Base-by-base conservation (phyloP, 306 rosid species). In the Rubus parviflorus region DNA sequence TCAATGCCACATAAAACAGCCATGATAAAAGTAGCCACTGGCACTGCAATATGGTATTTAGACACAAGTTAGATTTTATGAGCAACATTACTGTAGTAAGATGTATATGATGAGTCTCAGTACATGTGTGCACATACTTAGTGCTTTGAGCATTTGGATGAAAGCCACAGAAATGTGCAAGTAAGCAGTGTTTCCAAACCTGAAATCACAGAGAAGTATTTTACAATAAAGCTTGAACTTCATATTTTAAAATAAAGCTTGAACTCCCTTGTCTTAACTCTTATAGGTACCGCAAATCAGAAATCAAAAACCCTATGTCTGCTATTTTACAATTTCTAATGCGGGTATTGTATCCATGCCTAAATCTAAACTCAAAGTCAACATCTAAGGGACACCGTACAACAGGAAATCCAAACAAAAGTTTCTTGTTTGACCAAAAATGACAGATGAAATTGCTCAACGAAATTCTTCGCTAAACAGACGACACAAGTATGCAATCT, bases 121-220 rank as follows among this genome's bases (percentile, higher is more conserved):
- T 16, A 41, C 37, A 23, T 73, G 17, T 40, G 56, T 11, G 23
- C 62, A 82, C 97, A 48, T 90, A 93, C 98, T 93, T 71, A 90
- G 83, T 78, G 98, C 99, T 82, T 95, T 95, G 77, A 95, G 99
- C 99, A 95, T 95, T 87, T 95, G 99, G 84, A 95, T 95, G 85
- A 95, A 95, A 77, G 99, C 97, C 86, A 96, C 99, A 77, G 99
- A 96, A 63, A 96, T 96, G 84, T 87, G 93, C 87, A 96, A 86
- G 85, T 91, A 96, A 47, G 98, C 98, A 16, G 99, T 92, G 86
- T 96, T 96, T 51, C 99, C 99, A 86, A 96, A 93, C 99, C 99
- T 96, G 81, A 58, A 68, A 74, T 78, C 68, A 70, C 51, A 54
- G 68, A 69, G 22, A 58, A 42, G 56, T n/a, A 5, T 22, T 25